Base-by-base conservation (phyloP, 345 rosid species). In the Heritiera fomes region DNA sequence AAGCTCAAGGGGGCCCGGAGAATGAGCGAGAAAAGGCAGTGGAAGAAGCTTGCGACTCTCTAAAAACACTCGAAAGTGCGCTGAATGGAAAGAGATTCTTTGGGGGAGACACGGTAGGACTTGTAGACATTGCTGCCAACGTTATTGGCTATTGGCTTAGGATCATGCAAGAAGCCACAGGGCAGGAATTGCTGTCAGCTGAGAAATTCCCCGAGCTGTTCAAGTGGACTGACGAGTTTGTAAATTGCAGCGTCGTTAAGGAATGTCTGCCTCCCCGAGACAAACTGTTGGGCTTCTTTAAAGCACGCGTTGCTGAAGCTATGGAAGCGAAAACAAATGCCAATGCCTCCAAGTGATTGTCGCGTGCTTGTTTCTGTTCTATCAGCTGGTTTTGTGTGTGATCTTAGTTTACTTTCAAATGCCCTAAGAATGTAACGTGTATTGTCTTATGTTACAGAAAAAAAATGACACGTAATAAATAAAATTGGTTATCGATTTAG, bases 41-140 rank as follows among this genome's bases (percentile, higher is more conserved):
- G 63, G 71, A 77, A 77, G 80, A 81, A 56, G 73, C 53, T 13
- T 18, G 38, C 6, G 68, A 45, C 63, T 47, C 61, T 32, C 60
- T 81, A 4, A 73, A 66, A 41, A 52, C 74, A 12, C 80, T 82
- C 12, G 81, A 82, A 49, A 60, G 71, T 50, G 72, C 70, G 23
- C 75, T 79, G 10, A 15, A 58, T 17, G 75, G 68, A 2, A 78
- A 59, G 47, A 56, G 28, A 38, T 82, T 82, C 68, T 77, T 77
- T 30, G 81, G 72, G 7, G 78, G 81, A 12, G 76, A 78, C 1
- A 49, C 0, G 0, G 9, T 59, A 0, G 84, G 84, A 18, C 10
- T 53, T 1, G 50, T 78, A 8, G 81, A 82, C 20, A 66, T 82
- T 17, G 81, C 73, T 5, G 75, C 77, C 12, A 60, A 7, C 45